Evolutionary conservation across 176 grass and related monocot genomes (phyloP).

Genomic region (Tillandsia fasciculata): DNA sequence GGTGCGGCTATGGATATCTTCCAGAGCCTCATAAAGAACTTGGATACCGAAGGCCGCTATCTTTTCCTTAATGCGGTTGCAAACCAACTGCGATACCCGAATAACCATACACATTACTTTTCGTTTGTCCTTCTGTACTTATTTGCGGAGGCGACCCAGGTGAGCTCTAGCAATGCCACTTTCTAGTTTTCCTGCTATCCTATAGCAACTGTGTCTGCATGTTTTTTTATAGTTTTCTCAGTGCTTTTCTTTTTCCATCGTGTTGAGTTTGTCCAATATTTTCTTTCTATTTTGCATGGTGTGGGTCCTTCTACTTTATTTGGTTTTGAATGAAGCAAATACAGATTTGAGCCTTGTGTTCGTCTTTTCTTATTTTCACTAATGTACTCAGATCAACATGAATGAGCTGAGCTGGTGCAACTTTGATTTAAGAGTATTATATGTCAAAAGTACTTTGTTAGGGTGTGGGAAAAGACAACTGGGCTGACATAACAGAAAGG

Average conservation of each 20-base stretch:
- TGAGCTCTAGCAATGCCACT: slow-evolving; percentile 19
- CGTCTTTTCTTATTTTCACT: background rate
- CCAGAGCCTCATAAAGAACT: slow-evolving; percentile 71
- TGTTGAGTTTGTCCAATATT: background rate
- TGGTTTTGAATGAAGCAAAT: background rate
- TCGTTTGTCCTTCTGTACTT: slow-evolving; percentile 89
- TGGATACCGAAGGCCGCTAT: slow-evolving; percentile 83
- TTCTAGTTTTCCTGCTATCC: background rate
- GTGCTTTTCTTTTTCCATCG: background rate
- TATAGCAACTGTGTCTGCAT: background rate
- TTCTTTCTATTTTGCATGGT: background rate
- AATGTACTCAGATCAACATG: background rate
- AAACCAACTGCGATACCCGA: slow-evolving; percentile 87
- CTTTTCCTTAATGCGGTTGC: slow-evolving; percentile 79
- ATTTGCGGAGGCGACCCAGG: slow-evolving; percentile 70
- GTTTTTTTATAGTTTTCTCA: background rate
- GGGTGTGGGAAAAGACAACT: no score
- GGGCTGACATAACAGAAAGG: no score
- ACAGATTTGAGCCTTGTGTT: background rate
- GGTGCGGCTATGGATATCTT: slow-evolving; percentile 73
- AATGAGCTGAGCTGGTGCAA: background rate
- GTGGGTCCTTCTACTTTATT: background rate
- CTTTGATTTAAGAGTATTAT: background rate
- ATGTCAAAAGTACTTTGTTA: background rate
- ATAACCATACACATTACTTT: slow-evolving; percentile 95